Evolutionary conservation across 495 filamentous ascomycete species (phyloP).

Genomic region (Penicillium manginii): DNA sequence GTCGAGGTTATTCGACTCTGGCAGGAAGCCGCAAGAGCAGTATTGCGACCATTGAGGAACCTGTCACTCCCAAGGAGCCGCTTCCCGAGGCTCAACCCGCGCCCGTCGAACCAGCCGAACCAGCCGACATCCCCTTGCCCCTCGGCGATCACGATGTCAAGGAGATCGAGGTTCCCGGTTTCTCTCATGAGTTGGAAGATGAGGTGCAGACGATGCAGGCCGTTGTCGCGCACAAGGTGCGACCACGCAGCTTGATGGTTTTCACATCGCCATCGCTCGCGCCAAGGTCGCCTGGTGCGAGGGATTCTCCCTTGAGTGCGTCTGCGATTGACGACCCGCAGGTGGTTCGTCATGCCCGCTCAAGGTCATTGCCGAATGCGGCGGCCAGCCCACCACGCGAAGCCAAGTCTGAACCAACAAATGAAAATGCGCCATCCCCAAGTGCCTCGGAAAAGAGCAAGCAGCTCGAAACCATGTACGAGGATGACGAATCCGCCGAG

Average conservation of each 20-base stretch:
- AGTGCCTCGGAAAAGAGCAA: slow-evolving; percentile 39
- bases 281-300: slow-evolving; percentile 40
- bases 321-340: slow-evolving; percentile 25
- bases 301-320: slow-evolving; percentile 36
- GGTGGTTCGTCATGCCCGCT: slow-evolving; percentile 49
- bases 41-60: slow-evolving; percentile 41
- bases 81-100: slow-evolving; percentile 17
- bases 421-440: slow-evolving; percentile 29
- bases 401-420: slow-evolving; percentile 19
- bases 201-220: slow-evolving; percentile 57
- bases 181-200: slow-evolving; percentile 60
- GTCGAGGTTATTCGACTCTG: slow-evolving; percentile 33
- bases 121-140: slow-evolving; percentile 64
- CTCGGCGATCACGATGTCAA: slow-evolving; percentile 68
- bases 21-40: slow-evolving; percentile 45
- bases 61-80: slow-evolving; percentile 29
- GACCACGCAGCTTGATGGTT: slow-evolving; percentile 67
- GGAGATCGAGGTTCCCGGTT: slow-evolving; percentile 73
- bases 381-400: slow-evolving; percentile 25
- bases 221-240: slow-evolving; percentile 50
- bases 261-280: slow-evolving; percentile 43
- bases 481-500: slow-evolving; percentile 41
- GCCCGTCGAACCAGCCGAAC: slow-evolving; percentile 46
- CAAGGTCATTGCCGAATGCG: slow-evolving; percentile 56
- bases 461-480: slow-evolving; percentile 49